Evolutionary conservation across 805 yeast genomes (phyloP).

Genomic region (Metschnikowia borealis): DNA sequence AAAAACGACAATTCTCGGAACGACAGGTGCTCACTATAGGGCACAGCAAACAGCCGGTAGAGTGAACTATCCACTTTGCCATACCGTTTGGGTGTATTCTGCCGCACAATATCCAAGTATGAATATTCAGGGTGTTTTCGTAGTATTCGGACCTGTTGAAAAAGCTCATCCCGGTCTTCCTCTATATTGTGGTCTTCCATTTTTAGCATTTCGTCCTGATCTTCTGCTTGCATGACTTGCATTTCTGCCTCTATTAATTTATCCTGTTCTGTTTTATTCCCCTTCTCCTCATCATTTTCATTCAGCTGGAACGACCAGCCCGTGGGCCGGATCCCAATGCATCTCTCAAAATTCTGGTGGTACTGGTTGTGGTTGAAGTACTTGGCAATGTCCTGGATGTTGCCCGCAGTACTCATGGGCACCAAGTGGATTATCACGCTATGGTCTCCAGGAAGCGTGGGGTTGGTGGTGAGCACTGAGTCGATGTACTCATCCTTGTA

Average conservation of each 20-base stretch:
- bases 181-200: not conserved
- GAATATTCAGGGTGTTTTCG: constrained; percentile 19
- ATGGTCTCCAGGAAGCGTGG: constrained; percentile 44
- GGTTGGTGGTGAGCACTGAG: constrained; percentile 25
- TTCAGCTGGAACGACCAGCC: constrained; percentile 69
- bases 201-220: not conserved
- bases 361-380: constrained; percentile 48
- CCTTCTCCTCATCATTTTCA: too few relatives aligned
- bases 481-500: constrained; percentile 44
- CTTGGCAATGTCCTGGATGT: constrained; percentile 41
- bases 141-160: constrained; percentile 12
- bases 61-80: constrained; percentile 23
- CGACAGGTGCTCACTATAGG: constrained; percentile 94
- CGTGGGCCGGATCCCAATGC: constrained; percentile 79
- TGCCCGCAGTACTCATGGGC: constrained; percentile 55
- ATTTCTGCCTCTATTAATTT: constrained; percentile 8
- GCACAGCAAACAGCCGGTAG: constrained; percentile 56
- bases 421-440: constrained; percentile 61
- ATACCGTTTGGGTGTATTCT: constrained; percentile 17
- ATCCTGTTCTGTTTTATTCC: not conserved
- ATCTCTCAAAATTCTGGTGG: constrained; percentile 46
- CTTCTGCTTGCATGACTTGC: constrained; percentile 1
- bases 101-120: constrained; percentile 29
- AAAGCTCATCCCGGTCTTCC: not conserved
- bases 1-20: constrained; percentile 74